Percentiles rank a stretch among this genome's conserved stretches.
These are phyloP conservation scores for Botryotinia convoluta DNA, from an alignment of 2,329 filamentous ascomycete species.

Conservation along the genomic window DNA sequence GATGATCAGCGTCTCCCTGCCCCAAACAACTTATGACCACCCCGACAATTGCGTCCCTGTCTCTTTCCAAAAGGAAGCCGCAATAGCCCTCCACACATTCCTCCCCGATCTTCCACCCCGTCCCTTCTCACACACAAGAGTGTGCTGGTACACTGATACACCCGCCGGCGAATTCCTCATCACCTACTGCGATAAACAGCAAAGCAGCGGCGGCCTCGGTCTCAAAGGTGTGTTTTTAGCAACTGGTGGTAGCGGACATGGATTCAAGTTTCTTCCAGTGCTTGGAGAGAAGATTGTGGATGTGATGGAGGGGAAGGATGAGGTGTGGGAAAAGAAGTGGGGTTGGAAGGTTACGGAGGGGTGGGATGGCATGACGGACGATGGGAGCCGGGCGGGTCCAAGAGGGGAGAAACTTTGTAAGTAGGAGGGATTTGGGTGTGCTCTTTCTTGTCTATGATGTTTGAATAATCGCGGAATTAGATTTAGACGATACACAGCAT, in stretches of 20 bases:
- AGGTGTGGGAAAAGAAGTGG: conserved; percentile 53
- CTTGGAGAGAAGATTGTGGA: conserved; percentile 47
- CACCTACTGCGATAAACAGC: conserved; percentile 41
- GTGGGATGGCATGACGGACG: conserved; percentile 34
- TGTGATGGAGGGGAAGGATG: conserved; percentile 40
- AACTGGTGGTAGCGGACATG: conserved; percentile 49
- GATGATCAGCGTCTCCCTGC: conserved; percentile 26
- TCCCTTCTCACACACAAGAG: conserved; percentile 49
- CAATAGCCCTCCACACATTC: conserved; percentile 40
- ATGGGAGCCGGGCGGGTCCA: conserved; percentile 36
- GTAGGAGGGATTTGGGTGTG: neutral
- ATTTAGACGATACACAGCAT: neutral
- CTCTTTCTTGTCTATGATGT: neutral
- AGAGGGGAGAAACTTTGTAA: conserved; percentile 30
- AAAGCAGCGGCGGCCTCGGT: conserved; percentile 41
- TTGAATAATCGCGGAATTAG: neutral
- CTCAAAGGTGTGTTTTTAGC: conserved; percentile 48
- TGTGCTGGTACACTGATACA: conserved; percentile 67
- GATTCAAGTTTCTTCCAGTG: conserved; percentile 50
- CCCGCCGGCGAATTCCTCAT: conserved; percentile 62
- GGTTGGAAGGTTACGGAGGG: conserved; percentile 44
- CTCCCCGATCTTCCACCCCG: conserved; percentile 53
- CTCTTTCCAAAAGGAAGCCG: conserved; percentile 29
- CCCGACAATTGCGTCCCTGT: conserved; percentile 28
- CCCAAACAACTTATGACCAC: conserved; percentile 29